These are phyloP conservation scores for Tylopilus subfusipes DNA, from an alignment of 768 basidiomycete species.

Conservation along the genomic window DNA sequence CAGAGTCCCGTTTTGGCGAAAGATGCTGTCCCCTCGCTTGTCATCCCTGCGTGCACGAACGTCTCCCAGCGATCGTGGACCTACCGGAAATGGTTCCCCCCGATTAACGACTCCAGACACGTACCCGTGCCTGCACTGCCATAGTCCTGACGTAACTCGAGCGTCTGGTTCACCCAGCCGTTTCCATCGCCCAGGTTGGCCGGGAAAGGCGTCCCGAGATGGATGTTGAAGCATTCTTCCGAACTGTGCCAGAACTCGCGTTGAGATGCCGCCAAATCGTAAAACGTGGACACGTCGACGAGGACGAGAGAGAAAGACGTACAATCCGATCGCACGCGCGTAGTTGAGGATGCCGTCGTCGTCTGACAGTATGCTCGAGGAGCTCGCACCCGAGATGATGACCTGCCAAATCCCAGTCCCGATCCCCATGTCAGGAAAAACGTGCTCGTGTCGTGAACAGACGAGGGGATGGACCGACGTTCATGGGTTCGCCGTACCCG, in stretches of 20 bases:
- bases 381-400: constrained; percentile 65
- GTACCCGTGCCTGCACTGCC: constrained; percentile 37
- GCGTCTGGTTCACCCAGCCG: constrained; percentile 41
- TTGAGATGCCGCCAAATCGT: neutral
- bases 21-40: constrained; percentile 35
- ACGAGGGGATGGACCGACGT: constrained; percentile 29
- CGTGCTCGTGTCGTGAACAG: neutral
- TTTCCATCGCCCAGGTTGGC: constrained; percentile 50
- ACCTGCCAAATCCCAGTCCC: constrained; percentile 40
- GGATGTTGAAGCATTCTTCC: constrained; percentile 38
- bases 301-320: constrained; percentile 19
- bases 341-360: constrained; percentile 55
- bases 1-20: constrained; percentile 52
- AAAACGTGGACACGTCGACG: neutral
- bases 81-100: constrained; percentile 49
- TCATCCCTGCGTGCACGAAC: neutral
- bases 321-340: constrained; percentile 64
- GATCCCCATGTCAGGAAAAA: neutral
- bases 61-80: neutral
- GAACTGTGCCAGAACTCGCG: constrained; percentile 24
- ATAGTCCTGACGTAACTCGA: constrained; percentile 45
- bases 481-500: constrained; percentile 43
- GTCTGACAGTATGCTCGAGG: constrained; percentile 52
- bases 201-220: constrained; percentile 35
- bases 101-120: constrained; percentile 43